A percentile compares a stretch with the other conserved stretches of the same genome.
Evolutionary conservation across 768 basidiomycete genomes (phyloP).

Genomic region (Kwoniella newhampshirensis): DNA sequence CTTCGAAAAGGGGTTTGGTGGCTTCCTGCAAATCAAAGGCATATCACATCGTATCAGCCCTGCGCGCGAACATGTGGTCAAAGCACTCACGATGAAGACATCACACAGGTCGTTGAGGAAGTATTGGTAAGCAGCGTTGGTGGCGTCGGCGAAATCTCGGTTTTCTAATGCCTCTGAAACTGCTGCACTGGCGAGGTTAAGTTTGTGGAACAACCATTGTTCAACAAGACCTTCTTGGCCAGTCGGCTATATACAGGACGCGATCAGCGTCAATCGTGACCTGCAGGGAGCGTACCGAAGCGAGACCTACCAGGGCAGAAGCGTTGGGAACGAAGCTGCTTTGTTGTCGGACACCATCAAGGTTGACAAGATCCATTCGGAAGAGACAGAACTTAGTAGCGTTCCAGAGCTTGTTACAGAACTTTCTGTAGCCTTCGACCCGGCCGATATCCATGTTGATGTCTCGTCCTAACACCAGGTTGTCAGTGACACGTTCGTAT

Average conservation of each 20-base stretch:
- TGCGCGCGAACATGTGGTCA: background rate
- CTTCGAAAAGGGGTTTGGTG: conserved; percentile 96
- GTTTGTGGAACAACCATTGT: conserved; percentile 90
- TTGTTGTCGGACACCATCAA: conserved; percentile 45
- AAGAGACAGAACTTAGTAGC: conserved; percentile 99
- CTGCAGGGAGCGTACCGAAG: background rate
- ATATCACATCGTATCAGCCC: background rate
- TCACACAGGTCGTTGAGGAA: conserved; percentile 99
- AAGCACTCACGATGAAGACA: conserved; percentile 80
- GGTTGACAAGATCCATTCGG: conserved; percentile 68
- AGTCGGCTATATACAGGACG: conserved; percentile 63
- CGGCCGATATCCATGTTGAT: conserved; percentile 94
- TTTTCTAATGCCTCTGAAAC: conserved; percentile 72
- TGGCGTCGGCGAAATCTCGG: conserved; percentile 91
- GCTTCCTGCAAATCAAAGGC: conserved; percentile 70
- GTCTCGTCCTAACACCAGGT: conserved; percentile 91
- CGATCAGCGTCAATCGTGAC: background rate
- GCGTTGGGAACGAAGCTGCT: conserved; percentile 72
- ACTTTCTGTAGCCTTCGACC: conserved; percentile 97
- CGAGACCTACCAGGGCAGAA: conserved; percentile 62
- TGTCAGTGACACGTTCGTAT: too few species aligned
- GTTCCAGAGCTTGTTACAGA: conserved; percentile 99
- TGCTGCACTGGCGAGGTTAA: conserved; percentile 75
- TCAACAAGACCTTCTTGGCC: conserved; percentile 90
- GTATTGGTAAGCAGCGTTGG: conserved; percentile 80